Base-by-base conservation (phyloP, 1,284 basidiomycete species). In the Inonotus hispidus region DNA sequence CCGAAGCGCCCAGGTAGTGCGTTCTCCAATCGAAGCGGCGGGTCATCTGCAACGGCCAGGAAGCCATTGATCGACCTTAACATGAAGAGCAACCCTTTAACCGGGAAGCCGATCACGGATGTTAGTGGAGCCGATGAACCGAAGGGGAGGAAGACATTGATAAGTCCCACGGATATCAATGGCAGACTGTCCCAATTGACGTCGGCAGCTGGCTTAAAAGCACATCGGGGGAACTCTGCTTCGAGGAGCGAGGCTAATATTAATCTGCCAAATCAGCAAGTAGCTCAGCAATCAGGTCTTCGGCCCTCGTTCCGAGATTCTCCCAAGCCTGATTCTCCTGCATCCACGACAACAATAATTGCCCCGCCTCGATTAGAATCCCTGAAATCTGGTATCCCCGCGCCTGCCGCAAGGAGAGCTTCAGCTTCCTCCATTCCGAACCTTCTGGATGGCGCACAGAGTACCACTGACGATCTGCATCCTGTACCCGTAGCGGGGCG, bases 61-160 rank as follows among this genome's bases (percentile, higher is more conserved):
- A 81, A 79, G 64, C 82, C 82, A 0, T 72, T 83, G 25, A 80
- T 83, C 25, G 82, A 83, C 62, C 77, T 82, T 60, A 74, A 71
- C 16, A 64, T 68, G 10, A 66, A 67, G 49, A 61, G 64, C n/a
- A 68, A 69, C 39, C 73, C 74, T 7, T 53, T 73, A 8, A 62
- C 67, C 7, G 66, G 67, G n/a, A 67, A 66, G 56, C 70, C 70
- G 1, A 59, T 65, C 4, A n/a, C 35, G 32, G 68, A 66, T 58
- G 39, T 54, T 29, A 38, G 23, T 29, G 58, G 49, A 39, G 32
- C 67, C 70, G 35, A 72, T 63, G 52, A 61, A 61, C 41, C 53
- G 38, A 54, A 59, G 43, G 35, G 41, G 32, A 53, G 56, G 50
- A 53, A 27, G 27, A 56, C 60, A 6, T 21, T 60, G 37, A 56